These are phyloP conservation scores for Hypoxylon rubiginosum DNA, from an alignment of 2,329 filamentous ascomycete species.

Conservation along the genomic window DNA sequence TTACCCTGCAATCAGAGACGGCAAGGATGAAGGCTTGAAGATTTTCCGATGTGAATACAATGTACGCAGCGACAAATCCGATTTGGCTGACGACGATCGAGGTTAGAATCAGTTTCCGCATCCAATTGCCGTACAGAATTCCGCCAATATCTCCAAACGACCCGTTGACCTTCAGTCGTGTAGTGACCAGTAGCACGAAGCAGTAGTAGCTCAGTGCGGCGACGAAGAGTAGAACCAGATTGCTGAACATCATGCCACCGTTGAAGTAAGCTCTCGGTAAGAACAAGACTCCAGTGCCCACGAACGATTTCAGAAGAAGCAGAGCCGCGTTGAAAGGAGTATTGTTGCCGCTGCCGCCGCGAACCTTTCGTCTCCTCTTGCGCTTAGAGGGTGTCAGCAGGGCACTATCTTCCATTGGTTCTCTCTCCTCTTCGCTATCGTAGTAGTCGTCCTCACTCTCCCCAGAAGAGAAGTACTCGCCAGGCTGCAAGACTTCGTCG, in stretches of 20 bases:
- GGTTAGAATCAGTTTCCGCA: slow-evolving; percentile 86
- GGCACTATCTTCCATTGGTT: slow-evolving; percentile 89
- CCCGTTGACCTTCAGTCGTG: slow-evolving; percentile 86
- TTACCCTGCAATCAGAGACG: slow-evolving; percentile 86
- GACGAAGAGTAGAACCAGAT: slow-evolving; percentile 87
- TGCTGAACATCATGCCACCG: slow-evolving; percentile 97
- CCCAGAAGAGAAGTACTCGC: slow-evolving; percentile 92
- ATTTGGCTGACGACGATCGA: slow-evolving; percentile 97
- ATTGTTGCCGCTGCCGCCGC: slow-evolving; percentile 80
- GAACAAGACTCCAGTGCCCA: slow-evolving; percentile 95
- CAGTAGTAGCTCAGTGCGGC: slow-evolving; percentile 94
- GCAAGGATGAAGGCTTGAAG: slow-evolving; percentile 94
- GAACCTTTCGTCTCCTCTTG: slow-evolving; percentile 81
- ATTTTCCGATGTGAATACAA: slow-evolving; percentile 96
- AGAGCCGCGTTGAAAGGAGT: slow-evolving; percentile 83
- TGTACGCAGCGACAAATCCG: slow-evolving; percentile 94
- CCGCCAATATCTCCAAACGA: slow-evolving; percentile 98
- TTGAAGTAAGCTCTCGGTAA: slow-evolving; percentile 93
- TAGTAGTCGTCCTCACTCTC: slow-evolving; percentile 68
- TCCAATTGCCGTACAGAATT: slow-evolving; percentile 88
- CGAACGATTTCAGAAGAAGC: slow-evolving; percentile 95
- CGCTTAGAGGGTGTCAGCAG: slow-evolving; percentile 82
- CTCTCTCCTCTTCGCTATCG: slow-evolving; percentile 75
- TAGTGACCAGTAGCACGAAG: slow-evolving; percentile 92
- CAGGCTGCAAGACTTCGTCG: slow-evolving; percentile 86